Conservation (phyloP, 352 stramenopile genomes). For the Albugo candida region DNA sequence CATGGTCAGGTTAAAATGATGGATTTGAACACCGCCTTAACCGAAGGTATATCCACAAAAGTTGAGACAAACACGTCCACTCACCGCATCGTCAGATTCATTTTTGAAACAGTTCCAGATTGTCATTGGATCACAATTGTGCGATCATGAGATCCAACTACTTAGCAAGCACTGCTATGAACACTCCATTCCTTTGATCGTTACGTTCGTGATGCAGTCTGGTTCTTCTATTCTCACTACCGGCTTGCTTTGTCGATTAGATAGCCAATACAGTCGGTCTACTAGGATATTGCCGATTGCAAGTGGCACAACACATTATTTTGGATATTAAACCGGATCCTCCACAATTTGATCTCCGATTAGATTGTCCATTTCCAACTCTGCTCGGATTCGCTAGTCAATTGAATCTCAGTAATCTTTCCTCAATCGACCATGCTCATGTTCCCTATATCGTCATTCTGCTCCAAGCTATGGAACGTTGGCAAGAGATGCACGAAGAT, state of each 20-base stretch:
- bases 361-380: conserved; percentile 53
- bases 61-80: neutral
- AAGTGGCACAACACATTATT: conserved; percentile 67
- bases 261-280: conserved; percentile 81
- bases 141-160: conserved; percentile 23
- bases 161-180: conserved; percentile 51
- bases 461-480: conserved; percentile 36
- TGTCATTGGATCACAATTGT: conserved; percentile 76
- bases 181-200: conserved; percentile 63
- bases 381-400: conserved; percentile 29
- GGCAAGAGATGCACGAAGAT: conserved; percentile 24
- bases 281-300: conserved; percentile 82
- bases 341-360: conserved; percentile 74
- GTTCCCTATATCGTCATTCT: conserved; percentile 90
- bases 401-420: conserved; percentile 47
- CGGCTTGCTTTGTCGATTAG: conserved; percentile 4
- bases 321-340: conserved; percentile 81
- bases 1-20: conserved; percentile 29
- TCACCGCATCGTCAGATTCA: neutral
- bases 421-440: conserved; percentile 78
- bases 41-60: conserved; percentile 8
- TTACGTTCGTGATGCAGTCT: conserved; percentile 2
- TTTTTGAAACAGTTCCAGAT: conserved; percentile 33
- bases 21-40: conserved; percentile 24
- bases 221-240: neutral